These are phyloP conservation scores for Fusarium mexicanum DNA, from an alignment of 2,329 filamentous ascomycete genomes.

Conservation along the genomic window DNA sequence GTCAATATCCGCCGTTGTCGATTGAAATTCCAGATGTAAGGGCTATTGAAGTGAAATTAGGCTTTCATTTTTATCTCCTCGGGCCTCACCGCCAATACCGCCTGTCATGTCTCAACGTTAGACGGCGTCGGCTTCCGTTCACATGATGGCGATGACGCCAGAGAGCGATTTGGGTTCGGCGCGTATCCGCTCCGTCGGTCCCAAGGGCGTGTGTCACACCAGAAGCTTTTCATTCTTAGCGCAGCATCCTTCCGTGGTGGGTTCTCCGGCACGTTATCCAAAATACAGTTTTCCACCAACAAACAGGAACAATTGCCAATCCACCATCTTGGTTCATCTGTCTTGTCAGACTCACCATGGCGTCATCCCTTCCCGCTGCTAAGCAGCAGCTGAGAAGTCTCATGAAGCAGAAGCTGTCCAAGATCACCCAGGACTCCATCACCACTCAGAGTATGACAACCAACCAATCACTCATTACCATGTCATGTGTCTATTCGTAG, in stretches of 20 bases:
- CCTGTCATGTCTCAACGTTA: background rate
- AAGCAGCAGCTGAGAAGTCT: conserved; percentile 80
- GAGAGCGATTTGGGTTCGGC: conserved; percentile 22
- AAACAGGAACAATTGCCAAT: conserved; percentile 15
- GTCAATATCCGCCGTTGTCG: conserved; percentile 4
- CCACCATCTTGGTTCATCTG: conserved; percentile 4
- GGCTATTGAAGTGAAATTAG: background rate
- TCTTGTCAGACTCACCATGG: conserved; percentile 52
- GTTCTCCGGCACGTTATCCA: conserved; percentile 5
- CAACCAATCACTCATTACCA: conserved; percentile 4
- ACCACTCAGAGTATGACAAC: conserved; percentile 72
- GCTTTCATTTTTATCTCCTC: background rate
- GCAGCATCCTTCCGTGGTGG: conserved; percentile 10
- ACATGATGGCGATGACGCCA: conserved; percentile 32
- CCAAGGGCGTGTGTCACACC: conserved; percentile 19
- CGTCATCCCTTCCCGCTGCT: conserved; percentile 66
- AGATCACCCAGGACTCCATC: conserved; percentile 70
- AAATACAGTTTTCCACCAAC: conserved; percentile 18
- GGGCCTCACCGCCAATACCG: conserved; percentile 24
- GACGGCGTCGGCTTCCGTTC: conserved; percentile 2
- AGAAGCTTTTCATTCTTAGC: conserved; percentile 21
- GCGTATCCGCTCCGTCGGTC: conserved; percentile 26
- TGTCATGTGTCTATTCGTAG: conserved; percentile 7
- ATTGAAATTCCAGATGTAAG: background rate
- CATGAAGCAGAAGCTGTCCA: conserved; percentile 74